Evolutionary conservation across 2,329 filamentous ascomycete genomes (phyloP).

Genomic region (Trichophyton verrucosum): DNA sequence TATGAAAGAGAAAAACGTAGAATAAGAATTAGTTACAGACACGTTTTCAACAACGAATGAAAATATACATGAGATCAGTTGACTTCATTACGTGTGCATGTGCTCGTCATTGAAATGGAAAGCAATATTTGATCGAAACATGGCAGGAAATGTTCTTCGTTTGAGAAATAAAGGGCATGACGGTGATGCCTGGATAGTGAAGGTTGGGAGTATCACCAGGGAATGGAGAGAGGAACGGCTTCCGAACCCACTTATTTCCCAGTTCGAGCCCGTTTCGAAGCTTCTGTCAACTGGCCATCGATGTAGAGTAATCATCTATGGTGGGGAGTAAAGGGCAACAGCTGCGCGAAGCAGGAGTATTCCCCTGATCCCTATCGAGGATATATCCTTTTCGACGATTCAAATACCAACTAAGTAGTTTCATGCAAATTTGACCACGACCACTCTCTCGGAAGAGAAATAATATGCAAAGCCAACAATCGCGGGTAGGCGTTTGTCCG

Average conservation of each 20-base stretch:
- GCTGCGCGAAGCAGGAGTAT: background rate
- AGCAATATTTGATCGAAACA: background rate
- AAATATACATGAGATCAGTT: slow-evolving; percentile 3
- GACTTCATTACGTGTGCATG: background rate
- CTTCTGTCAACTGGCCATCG: background rate
- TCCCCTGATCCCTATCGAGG: background rate
- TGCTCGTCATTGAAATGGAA: background rate
- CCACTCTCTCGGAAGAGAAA: background rate
- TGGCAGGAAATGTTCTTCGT: background rate
- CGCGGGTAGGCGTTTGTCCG: background rate
- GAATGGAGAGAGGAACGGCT: background rate
- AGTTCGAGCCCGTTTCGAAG: background rate
- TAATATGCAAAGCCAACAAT: background rate
- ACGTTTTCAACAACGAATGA: slow-evolving; percentile 3
- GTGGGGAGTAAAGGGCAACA: no score
- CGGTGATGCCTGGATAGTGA: background rate
- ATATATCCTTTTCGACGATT: background rate
- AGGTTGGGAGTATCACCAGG: background rate
- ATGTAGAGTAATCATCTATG: background rate
- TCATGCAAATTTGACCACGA: background rate
- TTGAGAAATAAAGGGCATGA: background rate
- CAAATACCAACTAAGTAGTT: background rate
- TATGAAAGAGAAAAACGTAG: background rate
- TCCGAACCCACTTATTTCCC: background rate
- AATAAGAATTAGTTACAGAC: background rate